Percentiles rank a stretch among this genome's conserved stretches.
Evolutionary conservation across 139 green algal species (phyloP).

Genomic region (Gonium pectorale): DNA sequence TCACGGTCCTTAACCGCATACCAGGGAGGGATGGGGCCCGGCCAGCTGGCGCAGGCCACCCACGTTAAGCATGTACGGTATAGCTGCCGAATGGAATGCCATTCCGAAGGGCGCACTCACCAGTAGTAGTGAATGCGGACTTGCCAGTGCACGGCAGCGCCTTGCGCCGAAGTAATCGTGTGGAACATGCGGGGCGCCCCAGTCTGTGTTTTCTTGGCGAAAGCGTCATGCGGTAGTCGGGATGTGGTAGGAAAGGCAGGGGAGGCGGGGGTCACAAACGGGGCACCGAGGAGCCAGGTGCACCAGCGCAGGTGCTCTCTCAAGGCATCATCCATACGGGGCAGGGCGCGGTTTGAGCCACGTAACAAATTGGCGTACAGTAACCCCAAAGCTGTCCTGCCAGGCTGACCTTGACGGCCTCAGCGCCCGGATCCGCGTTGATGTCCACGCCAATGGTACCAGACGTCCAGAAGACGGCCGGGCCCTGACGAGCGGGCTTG

Average conservation of each 20-base stretch:
- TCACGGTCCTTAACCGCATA: too few relatives aligned
- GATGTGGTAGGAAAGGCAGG: neutral
- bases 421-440: slow-evolving; percentile 38
- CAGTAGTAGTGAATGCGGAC: slow-evolving; percentile 87
- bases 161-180: slow-evolving; percentile 84
- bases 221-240: neutral
- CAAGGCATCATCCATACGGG: too few relatives aligned
- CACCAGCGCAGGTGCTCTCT: neutral
- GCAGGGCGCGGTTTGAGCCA: too few relatives aligned
- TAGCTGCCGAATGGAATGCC: too few relatives aligned
- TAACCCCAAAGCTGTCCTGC: too few relatives aligned
- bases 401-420: neutral
- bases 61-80: too few relatives aligned
- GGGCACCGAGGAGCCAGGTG: too few relatives aligned
- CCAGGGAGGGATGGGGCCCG: too few relatives aligned
- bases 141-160: slow-evolving; percentile 88
- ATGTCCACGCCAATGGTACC: slow-evolving; percentile 73
- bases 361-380: too few relatives aligned
- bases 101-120: too few relatives aligned
- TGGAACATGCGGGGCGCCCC: slow-evolving; percentile 72
- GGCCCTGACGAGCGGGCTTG: slow-evolving; percentile 66
- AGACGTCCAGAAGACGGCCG: slow-evolving; percentile 80
- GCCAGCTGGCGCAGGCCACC: too few relatives aligned
- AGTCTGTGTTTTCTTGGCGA: neutral
- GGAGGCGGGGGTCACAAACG: neutral